phyloP scores from a whole-genome alignment of 176 grass and related monocot species.

The barley (Hordeum vulgare) region MorexV3_pseudomolecules_assembly NC_058524.1:212106844-212107343 shows the following conservation, averaged over 20 bases:
- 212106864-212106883: no score
- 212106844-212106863: neutral
- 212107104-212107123: neutral
- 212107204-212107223: neutral
- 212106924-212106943: neutral
- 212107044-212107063: neutral
- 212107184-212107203: neutral
- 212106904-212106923: neutral
- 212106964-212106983: neutral
- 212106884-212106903: neutral
- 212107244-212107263: neutral
- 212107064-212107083: neutral
- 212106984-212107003: neutral
- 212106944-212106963: neutral
- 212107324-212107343: neutral
- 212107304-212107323: neutral
- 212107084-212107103: neutral
- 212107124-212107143: neutral
- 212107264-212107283: neutral
- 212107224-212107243: neutral
- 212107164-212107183: neutral
- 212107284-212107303: neutral
- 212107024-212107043: neutral
- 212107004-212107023: neutral
- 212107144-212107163: neutral